A percentile compares a stretch with the other conserved stretches of the same genome.
Evolutionary conservation across 2,329 filamentous ascomycete species (phyloP).

Genomic region (Paecilomyces formosus): DNA sequence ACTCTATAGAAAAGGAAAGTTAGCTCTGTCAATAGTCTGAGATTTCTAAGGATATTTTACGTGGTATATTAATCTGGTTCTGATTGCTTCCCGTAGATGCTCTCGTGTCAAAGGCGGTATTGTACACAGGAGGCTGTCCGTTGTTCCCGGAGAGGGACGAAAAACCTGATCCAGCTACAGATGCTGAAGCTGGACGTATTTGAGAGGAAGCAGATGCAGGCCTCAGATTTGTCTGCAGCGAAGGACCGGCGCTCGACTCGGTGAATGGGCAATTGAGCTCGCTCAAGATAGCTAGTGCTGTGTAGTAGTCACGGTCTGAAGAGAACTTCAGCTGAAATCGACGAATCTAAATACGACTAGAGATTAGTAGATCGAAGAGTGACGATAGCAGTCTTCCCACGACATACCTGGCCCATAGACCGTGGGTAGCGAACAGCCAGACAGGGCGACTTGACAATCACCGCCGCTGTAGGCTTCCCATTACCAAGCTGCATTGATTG

Average conservation of each 20-base stretch:
- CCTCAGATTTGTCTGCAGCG: conserved; percentile 11
- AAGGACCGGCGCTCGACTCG: conserved; percentile 24
- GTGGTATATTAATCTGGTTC: not conserved
- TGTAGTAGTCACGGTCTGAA: conserved; percentile 32
- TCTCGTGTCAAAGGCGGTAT: not conserved
- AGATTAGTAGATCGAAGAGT: not conserved
- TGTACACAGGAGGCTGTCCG: not conserved
- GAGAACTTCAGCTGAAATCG: conserved; percentile 40
- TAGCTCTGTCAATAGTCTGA: not conserved
- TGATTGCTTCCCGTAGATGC: not conserved
- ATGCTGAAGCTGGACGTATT: conserved; percentile 7
- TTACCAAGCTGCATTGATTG: conserved; percentile 10
- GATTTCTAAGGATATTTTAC: not conserved
- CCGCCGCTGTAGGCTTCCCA: conserved; percentile 25
- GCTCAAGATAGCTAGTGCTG: conserved; percentile 32
- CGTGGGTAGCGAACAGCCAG: conserved; percentile 38
- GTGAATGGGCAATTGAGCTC: conserved; percentile 37
- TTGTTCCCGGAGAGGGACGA: not conserved
- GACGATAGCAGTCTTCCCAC: conserved; percentile 3
- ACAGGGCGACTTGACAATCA: conserved; percentile 39
- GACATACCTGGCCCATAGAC: conserved; percentile 20
- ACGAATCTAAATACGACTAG: conserved; percentile 23
- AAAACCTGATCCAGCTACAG: not conserved
- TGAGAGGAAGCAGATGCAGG: conserved; percentile 21
- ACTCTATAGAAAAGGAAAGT: not conserved